These are phyloP conservation scores for Iris pallida DNA, from an alignment of 116 monocot genomes.

Conservation along the genomic window DNA sequence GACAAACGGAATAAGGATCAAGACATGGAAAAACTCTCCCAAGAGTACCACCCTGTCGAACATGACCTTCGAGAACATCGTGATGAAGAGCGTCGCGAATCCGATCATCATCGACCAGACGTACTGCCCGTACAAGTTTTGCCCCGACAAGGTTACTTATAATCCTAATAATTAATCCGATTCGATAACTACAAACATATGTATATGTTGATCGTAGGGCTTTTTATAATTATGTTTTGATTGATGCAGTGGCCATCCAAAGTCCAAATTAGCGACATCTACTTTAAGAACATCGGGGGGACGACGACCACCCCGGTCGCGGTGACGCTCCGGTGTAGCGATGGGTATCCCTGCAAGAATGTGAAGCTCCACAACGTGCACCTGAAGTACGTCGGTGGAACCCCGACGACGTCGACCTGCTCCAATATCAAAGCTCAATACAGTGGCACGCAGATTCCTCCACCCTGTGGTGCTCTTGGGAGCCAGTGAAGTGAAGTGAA, in stretches of 20 bases:
- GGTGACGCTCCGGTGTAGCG: slow-evolving; percentile 52
- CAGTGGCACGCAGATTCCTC: slow-evolving; percentile 17
- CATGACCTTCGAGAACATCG: slow-evolving; percentile 50
- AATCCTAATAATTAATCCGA: neutral
- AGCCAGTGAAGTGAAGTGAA: too few relatives aligned
- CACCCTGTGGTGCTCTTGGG: slow-evolving; percentile 3
- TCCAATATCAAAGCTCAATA: slow-evolving; percentile 10
- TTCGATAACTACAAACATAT: neutral
- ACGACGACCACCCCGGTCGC: slow-evolving; percentile 40
- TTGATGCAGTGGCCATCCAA: slow-evolving; percentile 42
- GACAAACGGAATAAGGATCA: slow-evolving; percentile 52
- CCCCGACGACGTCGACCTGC: slow-evolving; percentile 4
- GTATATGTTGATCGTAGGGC: neutral
- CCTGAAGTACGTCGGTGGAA: slow-evolving; percentile 11
- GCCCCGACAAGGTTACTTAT: slow-evolving; percentile 11
- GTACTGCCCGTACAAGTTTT: slow-evolving; percentile 39
- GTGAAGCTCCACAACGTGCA: slow-evolving; percentile 41
- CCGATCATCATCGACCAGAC: slow-evolving; percentile 66
- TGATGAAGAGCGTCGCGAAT: slow-evolving; percentile 45
- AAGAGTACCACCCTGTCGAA: slow-evolving; percentile 8
- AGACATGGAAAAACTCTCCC: slow-evolving; percentile 48
- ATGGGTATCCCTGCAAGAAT: slow-evolving; percentile 42
- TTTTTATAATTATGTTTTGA: neutral
- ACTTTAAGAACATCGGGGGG: slow-evolving; percentile 56
- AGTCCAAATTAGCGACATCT: slow-evolving; percentile 52